phyloP scores from a whole-genome alignment of 345 rosid species.

The Syzygium oleosum region DNA sequence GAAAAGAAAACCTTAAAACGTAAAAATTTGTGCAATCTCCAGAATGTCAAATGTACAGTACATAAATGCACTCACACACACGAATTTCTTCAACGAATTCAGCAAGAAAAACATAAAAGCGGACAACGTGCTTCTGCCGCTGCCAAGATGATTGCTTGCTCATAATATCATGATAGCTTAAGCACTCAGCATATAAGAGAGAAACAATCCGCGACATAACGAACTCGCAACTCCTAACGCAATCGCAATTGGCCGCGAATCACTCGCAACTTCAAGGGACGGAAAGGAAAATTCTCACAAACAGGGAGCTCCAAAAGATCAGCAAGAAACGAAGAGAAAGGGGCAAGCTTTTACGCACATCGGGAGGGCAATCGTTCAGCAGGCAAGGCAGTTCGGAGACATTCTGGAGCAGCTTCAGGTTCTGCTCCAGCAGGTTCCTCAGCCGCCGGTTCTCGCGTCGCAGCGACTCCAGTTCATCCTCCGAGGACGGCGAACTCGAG shows the following conservation, averaged over 20 bases:
- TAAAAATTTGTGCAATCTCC: background rate
- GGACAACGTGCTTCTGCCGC: background rate
- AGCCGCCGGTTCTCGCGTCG: slow-evolving; percentile 58
- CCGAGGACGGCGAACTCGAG: background rate
- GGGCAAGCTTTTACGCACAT: slow-evolving; percentile 34
- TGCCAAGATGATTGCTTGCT: background rate
- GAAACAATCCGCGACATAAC: background rate
- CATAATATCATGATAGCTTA: background rate
- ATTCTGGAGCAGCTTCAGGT: slow-evolving; percentile 60
- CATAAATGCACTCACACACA: background rate
- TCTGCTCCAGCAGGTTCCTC: slow-evolving; percentile 53
- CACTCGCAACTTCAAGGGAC: background rate
- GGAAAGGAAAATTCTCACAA: background rate
- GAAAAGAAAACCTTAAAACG: background rate
- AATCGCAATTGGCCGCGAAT: background rate
- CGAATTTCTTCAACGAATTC: background rate
- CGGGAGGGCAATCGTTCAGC: slow-evolving; percentile 61
- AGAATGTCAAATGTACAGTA: background rate
- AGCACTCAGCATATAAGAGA: background rate
- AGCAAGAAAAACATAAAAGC: background rate
- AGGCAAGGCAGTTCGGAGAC: slow-evolving; percentile 63
- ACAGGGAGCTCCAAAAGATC: background rate
- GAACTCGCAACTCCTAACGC: background rate
- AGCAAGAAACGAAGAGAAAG: background rate
- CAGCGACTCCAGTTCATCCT: slow-evolving; percentile 50